These are phyloP conservation scores for Eugenia klotzschiana DNA, from an alignment of 441 rosid species.

Conservation along the genomic window DNA sequence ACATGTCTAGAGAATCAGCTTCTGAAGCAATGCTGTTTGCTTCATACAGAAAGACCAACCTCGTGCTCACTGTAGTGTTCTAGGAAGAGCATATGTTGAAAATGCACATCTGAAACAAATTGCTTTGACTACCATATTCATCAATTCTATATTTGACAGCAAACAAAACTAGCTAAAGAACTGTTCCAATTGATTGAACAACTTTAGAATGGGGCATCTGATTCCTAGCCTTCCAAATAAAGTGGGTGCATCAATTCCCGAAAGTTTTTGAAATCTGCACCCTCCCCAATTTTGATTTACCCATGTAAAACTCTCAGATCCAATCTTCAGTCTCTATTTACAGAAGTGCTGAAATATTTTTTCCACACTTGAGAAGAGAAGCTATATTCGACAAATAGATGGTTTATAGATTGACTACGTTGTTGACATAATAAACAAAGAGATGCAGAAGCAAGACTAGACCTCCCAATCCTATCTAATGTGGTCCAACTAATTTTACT, in stretches of 20 bases:
- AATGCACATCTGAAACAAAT: not conserved
- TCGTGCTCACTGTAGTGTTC: not conserved
- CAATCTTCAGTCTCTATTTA: not conserved
- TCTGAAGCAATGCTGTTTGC: not conserved
- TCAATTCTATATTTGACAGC: not conserved
- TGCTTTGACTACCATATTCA: not conserved
- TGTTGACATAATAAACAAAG: not conserved
- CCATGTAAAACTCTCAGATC: not conserved
- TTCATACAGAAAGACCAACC: not conserved
- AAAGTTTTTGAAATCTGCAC: not conserved
- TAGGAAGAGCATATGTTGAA: not conserved
- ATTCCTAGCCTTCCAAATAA: not conserved
- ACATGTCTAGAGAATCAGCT: not conserved
- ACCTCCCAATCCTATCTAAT: not conserved
- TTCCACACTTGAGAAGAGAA: not conserved
- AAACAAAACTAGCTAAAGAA: not conserved
- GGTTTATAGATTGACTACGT: not conserved
- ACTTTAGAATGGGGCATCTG: not conserved
- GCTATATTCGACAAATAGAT: not conserved
- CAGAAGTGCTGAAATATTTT: not conserved
- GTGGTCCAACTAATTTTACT: not conserved
- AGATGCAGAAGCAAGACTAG: not conserved
- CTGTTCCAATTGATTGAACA: not conserved
- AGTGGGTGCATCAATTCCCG: not conserved
- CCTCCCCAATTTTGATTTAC: not conserved